phyloP scores from a whole-genome alignment of 2,329 filamentous ascomycete genomes.

The Chrysoporthe cubensis region DNA sequence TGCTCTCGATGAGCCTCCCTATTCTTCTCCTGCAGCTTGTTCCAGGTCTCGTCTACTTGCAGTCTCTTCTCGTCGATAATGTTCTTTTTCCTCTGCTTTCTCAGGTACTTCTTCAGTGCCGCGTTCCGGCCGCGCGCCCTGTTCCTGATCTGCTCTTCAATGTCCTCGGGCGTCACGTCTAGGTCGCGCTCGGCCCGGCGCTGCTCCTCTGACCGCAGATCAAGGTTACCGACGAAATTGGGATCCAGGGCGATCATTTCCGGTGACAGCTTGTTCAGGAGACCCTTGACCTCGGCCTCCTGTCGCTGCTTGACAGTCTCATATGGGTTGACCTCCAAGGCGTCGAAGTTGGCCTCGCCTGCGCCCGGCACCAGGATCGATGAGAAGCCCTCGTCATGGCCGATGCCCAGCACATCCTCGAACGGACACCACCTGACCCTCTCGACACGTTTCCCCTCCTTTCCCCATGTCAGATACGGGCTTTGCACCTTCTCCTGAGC shows the following conservation, averaged over 20 bases:
- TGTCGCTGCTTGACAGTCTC: conserved; percentile 91
- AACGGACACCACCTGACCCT: conserved; percentile 90
- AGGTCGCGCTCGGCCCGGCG: conserved; percentile 77
- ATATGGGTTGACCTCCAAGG: conserved; percentile 91
- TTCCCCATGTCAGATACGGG: conserved; percentile 93
- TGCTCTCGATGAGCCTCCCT: conserved; percentile 65
- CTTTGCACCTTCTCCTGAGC: conserved; percentile 81
- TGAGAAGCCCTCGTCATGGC: conserved; percentile 84
- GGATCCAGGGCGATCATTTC: conserved; percentile 97
- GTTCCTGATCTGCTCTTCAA: conserved; percentile 70
- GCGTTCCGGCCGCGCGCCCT: conserved; percentile 87
- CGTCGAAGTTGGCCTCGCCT: conserved; percentile 97
- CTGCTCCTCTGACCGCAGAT: conserved; percentile 79
- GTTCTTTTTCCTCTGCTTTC: conserved; percentile 92
- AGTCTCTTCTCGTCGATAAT: conserved; percentile 94
- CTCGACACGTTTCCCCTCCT: conserved; percentile 80
- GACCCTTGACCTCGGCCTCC: conserved; percentile 84
- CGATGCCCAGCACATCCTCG: conserved; percentile 87
- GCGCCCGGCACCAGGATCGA: conserved; percentile 90
- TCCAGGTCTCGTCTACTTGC: conserved; percentile 81
- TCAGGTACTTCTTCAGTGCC: conserved; percentile 81
- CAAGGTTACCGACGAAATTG: conserved; percentile 86
- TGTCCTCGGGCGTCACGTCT: conserved; percentile 66
- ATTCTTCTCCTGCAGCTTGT: conserved; percentile 70
- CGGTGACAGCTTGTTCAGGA: conserved; percentile 93